These are phyloP conservation scores for Trichoderma gamsii DNA, from an alignment of 495 filamentous ascomycete species.

Conservation along the genomic window DNA sequence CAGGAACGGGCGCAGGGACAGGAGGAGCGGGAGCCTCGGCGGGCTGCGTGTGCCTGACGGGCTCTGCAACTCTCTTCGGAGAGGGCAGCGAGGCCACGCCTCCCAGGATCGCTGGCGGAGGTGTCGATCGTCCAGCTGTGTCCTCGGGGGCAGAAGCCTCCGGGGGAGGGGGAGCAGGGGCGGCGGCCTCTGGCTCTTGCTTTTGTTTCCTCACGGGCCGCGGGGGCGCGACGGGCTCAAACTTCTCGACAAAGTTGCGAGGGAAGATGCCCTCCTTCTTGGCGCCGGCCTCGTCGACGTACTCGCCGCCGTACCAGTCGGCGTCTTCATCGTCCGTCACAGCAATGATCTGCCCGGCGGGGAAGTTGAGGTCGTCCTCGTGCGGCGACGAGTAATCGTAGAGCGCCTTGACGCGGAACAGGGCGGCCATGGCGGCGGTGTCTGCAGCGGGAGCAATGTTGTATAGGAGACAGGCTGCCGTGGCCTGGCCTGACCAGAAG, in stretches of 20 bases:
- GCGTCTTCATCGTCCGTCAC: constrained; percentile 87
- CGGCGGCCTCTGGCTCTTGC: constrained; percentile 53
- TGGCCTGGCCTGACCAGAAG: not conserved
- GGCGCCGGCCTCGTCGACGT: constrained; percentile 62
- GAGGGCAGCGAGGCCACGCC: constrained; percentile 31
- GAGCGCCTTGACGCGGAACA: constrained; percentile 90
- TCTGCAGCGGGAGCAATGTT: not conserved
- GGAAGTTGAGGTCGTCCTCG: constrained; percentile 89
- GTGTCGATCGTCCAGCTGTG: constrained; percentile 37
- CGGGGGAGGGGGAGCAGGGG: constrained; percentile 57
- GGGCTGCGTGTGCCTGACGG: constrained; percentile 22
- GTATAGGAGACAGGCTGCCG: not conserved
- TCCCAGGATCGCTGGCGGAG: constrained; percentile 21
- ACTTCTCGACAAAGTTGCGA: constrained; percentile 93
- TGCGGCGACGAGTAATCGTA: constrained; percentile 88
- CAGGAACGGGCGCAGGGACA: constrained; percentile 22
- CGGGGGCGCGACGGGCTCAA: constrained; percentile 84
- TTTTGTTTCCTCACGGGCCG: constrained; percentile 73
- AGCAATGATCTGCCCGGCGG: constrained; percentile 79
- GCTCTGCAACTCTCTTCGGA: constrained; percentile 32
- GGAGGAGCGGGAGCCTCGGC: constrained; percentile 21
- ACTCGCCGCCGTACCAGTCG: constrained; percentile 94
- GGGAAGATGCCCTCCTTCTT: constrained; percentile 91
- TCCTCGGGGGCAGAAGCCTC: constrained; percentile 63
- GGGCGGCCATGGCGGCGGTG: constrained; percentile 57